These are phyloP conservation scores for Triticum aestivum DNA, from an alignment of 176 grass and related monocot species.

Conservation along the genomic window IWGSC_CS_RefSeq_v2.1 NC_057804.1:76992855-76993354, in stretches of 20 bases:
- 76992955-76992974: conserved; percentile 42
- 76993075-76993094: conserved; percentile 43
- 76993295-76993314: neutral
- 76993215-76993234: conserved; percentile 41
- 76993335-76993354: conserved; percentile 34
- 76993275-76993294: neutral
- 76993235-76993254: conserved; percentile 12
- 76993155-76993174: conserved; percentile 48
- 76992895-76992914: conserved; percentile 44
- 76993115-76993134: conserved; percentile 35
- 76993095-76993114: conserved; percentile 11
- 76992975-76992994: conserved; percentile 42
- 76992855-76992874: conserved; percentile 19
- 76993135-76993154: conserved; percentile 32
- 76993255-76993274: conserved; percentile 5
- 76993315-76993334: neutral
- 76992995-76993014: conserved; percentile 39
- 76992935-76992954: conserved; percentile 50
- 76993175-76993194: conserved; percentile 44
- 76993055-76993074: conserved; percentile 12
- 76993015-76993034: conserved; percentile 13
- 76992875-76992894: conserved; percentile 14
- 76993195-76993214: conserved; percentile 33
- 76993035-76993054: conserved; percentile 17
- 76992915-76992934: conserved; percentile 51